These are phyloP conservation scores for Candolleomyces aberdarensis DNA, from an alignment of 768 basidiomycete genomes.

Conservation along the genomic window DNA sequence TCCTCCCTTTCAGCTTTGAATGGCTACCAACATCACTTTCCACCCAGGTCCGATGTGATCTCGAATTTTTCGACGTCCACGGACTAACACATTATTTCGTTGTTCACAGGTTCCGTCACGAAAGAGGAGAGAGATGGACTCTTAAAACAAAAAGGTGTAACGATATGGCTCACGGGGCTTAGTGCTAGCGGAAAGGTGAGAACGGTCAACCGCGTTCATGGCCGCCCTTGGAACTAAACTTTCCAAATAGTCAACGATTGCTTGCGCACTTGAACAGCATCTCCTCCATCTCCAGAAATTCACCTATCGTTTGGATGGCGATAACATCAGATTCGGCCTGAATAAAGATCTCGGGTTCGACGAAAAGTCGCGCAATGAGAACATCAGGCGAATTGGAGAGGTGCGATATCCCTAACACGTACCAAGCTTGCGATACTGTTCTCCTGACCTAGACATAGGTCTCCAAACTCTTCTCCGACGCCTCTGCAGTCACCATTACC, in stretches of 20 bases:
- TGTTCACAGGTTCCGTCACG: slow-evolving; percentile 62
- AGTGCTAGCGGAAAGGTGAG: slow-evolving; percentile 92
- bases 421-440: background rate
- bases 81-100: background rate
- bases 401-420: slow-evolving; percentile 34
- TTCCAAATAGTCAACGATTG: slow-evolving; percentile 80
- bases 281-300: slow-evolving; percentile 84
- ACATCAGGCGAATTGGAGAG: slow-evolving; percentile 97
- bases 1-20: slow-evolving; percentile 9
- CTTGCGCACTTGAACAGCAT: slow-evolving; percentile 94
- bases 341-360: slow-evolving; percentile 97
- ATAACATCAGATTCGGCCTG: slow-evolving; percentile 92
- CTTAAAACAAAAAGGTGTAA: slow-evolving; percentile 80
- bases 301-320: slow-evolving; percentile 91
- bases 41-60: slow-evolving; percentile 49
- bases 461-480: slow-evolving; percentile 89
- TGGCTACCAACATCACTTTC: slow-evolving; percentile 63
- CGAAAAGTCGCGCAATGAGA: slow-evolving; percentile 87
- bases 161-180: slow-evolving; percentile 96
- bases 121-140: slow-evolving; percentile 62
- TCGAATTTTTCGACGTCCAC: background rate
- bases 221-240: background rate
- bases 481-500: slow-evolving; percentile 82
- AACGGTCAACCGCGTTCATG: background rate
- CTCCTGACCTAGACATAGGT: slow-evolving; percentile 50